Evolutionary conservation across 78 protist genomes (phyloP).

Genomic region (Cavenderia fasciculata): DNA sequence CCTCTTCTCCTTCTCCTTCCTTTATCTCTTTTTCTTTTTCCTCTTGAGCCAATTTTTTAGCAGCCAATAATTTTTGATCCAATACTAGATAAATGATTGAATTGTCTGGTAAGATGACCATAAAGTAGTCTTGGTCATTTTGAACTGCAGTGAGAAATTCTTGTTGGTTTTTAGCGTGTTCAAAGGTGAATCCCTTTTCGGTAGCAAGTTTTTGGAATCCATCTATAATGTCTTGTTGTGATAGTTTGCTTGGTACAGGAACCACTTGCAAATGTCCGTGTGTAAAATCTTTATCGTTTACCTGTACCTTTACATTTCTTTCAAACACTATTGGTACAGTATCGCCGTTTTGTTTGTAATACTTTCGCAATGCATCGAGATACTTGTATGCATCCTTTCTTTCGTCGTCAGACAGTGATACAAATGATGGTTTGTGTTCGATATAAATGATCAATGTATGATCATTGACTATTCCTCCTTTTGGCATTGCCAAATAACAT

Average conservation of each 20-base stretch:
- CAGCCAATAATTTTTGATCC: no score
- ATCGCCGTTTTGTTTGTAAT: background rate
- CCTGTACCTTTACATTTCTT: slow-evolving; percentile 21
- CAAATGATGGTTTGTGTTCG: slow-evolving; percentile 45
- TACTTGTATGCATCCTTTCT: slow-evolving; percentile 12
- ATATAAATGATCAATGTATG: slow-evolving; percentile 52
- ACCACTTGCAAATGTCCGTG: slow-evolving; percentile 82
- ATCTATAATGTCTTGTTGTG: slow-evolving; percentile 8
- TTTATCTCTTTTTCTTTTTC: no score
- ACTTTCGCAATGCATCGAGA: background rate
- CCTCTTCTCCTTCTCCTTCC: background rate
- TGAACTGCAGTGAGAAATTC: background rate
- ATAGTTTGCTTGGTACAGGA: slow-evolving; percentile 33
- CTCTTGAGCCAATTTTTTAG: no score
- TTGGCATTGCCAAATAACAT: slow-evolving; percentile 73
- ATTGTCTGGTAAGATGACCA: slow-evolving; percentile 17
- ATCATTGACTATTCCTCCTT: slow-evolving; percentile 47
- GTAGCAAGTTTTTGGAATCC: background rate
- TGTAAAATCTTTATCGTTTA: background rate
- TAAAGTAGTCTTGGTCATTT: slow-evolving; percentile 17
- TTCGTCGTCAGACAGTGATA: background rate
- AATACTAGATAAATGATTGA: no score
- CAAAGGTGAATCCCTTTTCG: background rate
- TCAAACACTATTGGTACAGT: slow-evolving; percentile 35
- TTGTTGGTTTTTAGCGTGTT: background rate